Percentiles rank a stretch among this genome's conserved stretches.
phyloP scores from a whole-genome alignment of 495 filamentous ascomycete genomes.

The Podospora pseudoanserina region DNA sequence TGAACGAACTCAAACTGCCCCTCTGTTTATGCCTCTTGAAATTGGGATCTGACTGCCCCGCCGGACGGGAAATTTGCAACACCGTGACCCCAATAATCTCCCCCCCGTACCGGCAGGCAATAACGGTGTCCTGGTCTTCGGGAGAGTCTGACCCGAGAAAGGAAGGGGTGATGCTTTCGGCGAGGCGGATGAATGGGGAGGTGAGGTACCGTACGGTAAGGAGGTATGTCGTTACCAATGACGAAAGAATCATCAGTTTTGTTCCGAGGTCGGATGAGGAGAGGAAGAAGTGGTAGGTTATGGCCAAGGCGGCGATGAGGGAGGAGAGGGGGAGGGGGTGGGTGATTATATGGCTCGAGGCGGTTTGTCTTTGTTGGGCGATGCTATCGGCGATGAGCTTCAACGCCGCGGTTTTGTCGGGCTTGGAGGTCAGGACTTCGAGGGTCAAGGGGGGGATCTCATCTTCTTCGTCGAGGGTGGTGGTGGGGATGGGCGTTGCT shows the following conservation, averaged over 20 bases:
- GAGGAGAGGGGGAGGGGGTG: conserved; percentile 40
- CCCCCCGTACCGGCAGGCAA: conserved; percentile 40
- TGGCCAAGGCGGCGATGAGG: conserved; percentile 27
- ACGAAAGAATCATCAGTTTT: conserved; percentile 31
- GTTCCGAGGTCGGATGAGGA: conserved; percentile 33
- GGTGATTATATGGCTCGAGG: conserved; percentile 35
- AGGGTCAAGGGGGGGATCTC: conserved; percentile 43
- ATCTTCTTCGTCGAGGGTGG: conserved; percentile 28
- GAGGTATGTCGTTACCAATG: conserved; percentile 40
- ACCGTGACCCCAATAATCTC: conserved; percentile 45
- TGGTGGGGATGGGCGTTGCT: conserved; percentile 15
- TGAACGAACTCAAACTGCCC: conserved; percentile 25
- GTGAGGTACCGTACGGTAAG: conserved; percentile 41
- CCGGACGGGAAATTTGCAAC: conserved; percentile 37
- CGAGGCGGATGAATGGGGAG: conserved; percentile 37
- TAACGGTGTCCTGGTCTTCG: conserved; percentile 37
- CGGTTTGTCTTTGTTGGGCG: conserved; percentile 44
- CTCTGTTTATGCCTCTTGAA: conserved; percentile 26
- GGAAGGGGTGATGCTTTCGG: conserved; percentile 41
- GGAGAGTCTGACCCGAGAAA: conserved; percentile 17
- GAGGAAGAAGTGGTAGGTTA: conserved; percentile 37
- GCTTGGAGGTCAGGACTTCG: conserved; percentile 29
- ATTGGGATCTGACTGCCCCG: neutral
- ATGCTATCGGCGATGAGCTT: conserved; percentile 45
- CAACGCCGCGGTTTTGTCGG: conserved; percentile 42